Evolutionary conservation across 176 grass and related monocot species (phyloP), one percentile per base, ranked within the genome.

Genomic region (Dendrocalamus sinicus): DNA sequence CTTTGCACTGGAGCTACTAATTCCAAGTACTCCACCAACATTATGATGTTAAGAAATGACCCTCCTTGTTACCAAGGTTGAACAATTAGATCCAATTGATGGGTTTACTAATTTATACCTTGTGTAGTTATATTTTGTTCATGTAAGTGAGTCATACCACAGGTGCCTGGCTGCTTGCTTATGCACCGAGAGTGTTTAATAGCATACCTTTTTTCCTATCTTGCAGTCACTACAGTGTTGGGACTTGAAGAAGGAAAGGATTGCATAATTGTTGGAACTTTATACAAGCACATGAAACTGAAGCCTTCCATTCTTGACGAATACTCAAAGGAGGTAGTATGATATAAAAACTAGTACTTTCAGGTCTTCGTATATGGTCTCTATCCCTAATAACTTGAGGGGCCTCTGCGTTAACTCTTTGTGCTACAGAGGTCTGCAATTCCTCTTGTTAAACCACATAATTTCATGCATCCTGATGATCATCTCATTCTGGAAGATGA

Each of bases 401-500:
- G 44, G 2, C 50, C 28, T 66, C 43, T 74, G 43, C 40, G n/a
- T 62, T 57, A 65, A 53, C 5, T 55, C 39, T 80, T 82, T 87
- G 23, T 74, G 65, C 37, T 91, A 67, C 90, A 99, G 96, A 96
- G 96, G 52, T 99, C 96, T 16, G 88, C 69, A 58, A 79, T 96
- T 76, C 96, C 96, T 71, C 96, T 99, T 72, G 96, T 90, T 55
- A 99, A 96, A 54, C 96, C 82, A 14, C 96, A 99, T 76, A 99
- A 99, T 90, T 99, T 99, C 90, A 90, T 92, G 81, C 94, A 95
- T 79, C 87, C 89, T 57, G 96, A 99, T 67, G 96, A 99, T 80
- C 92, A 99, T 94, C 91, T 99, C 70, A 92, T 96, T 89, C 86
- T 99, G 80, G 96, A 99, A 99, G 93, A 99, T 84, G 96, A 99